Evolutionary conservation across 2,329 filamentous ascomycete genomes (phyloP).

Genomic region (Aspergillus sp.): DNA sequence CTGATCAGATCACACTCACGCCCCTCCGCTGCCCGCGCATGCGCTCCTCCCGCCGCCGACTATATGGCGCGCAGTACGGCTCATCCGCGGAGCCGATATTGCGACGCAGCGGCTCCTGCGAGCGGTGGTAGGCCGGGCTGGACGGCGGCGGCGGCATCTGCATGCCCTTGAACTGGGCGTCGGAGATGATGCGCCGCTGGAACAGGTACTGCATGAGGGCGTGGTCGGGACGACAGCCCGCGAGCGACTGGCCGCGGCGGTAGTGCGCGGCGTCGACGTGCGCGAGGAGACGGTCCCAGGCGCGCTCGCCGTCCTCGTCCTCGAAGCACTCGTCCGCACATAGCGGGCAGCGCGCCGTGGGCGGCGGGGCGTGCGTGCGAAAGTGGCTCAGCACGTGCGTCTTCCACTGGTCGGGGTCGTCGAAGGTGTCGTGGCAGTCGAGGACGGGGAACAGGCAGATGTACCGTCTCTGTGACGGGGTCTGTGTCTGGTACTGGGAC

Average conservation of each 20-base stretch:
- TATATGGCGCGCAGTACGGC: slow-evolving; percentile 40
- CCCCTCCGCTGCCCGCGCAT: slow-evolving; percentile 34
- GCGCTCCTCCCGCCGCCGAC: slow-evolving; percentile 38
- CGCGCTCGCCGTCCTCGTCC: slow-evolving; percentile 21
- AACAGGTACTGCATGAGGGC: slow-evolving; percentile 48
- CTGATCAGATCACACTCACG: slow-evolving; percentile 30
- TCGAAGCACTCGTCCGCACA: slow-evolving; percentile 30
- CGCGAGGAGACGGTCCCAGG: slow-evolving; percentile 44
- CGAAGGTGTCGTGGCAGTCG: slow-evolving; percentile 42
- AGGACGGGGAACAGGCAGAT: slow-evolving; percentile 47
- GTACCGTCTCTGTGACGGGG: too few relatives aligned
- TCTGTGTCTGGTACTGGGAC: too few relatives aligned
- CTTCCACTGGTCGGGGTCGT: slow-evolving; percentile 40
- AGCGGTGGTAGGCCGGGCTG: slow-evolving; percentile 37
- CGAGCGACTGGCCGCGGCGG: slow-evolving; percentile 40
- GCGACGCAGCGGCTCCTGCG: slow-evolving; percentile 34
- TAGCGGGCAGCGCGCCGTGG: slow-evolving; percentile 43
- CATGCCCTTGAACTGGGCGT: slow-evolving; percentile 44
- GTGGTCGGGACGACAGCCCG: slow-evolving; percentile 42
- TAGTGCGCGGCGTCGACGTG: slow-evolving; percentile 44
- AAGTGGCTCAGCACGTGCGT: slow-evolving; percentile 48
- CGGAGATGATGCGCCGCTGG: slow-evolving; percentile 40
- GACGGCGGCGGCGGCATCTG: slow-evolving; percentile 40
- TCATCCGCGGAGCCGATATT: slow-evolving; percentile 41
- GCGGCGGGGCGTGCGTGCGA: slow-evolving; percentile 38